These are phyloP conservation scores for Colletotrichum endophyticum DNA, from an alignment of 2,329 filamentous ascomycete species.

Conservation along the genomic window DNA sequence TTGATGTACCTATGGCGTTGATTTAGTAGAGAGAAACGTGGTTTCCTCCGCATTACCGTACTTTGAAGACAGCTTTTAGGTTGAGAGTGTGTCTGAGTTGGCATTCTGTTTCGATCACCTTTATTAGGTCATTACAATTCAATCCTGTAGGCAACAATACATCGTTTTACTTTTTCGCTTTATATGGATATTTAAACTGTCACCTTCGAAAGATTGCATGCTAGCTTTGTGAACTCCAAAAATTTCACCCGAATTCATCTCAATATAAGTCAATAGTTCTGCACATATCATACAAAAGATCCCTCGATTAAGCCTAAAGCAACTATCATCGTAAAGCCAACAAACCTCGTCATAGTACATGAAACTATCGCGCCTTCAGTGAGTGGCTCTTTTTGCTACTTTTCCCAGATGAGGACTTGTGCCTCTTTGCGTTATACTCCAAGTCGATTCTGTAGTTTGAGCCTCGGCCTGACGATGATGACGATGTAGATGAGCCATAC, in stretches of 20 bases:
- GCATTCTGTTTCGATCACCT: background rate
- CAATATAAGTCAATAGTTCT: background rate
- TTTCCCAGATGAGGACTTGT: constrained; percentile 7
- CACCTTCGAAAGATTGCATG: too few relatives aligned
- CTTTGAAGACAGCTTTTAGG: background rate
- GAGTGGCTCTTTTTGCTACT: background rate
- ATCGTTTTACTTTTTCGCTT: background rate
- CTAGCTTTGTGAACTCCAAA: too few relatives aligned
- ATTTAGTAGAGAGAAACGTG: background rate
- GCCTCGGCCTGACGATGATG: constrained; percentile 20
- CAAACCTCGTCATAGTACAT: background rate
- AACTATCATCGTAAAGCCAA: background rate
- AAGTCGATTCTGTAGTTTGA: constrained; percentile 30
- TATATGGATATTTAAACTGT: too few relatives aligned
- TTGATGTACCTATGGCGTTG: background rate
- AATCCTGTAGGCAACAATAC: background rate
- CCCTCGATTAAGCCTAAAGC: background rate
- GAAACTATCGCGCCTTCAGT: background rate
- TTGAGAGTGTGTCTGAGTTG: background rate
- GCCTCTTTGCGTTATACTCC: constrained; percentile 30
- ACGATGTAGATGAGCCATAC: constrained; percentile 7
- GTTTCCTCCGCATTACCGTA: background rate
- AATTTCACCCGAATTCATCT: background rate
- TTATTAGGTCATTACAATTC: background rate
- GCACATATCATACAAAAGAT: background rate